Conservation (phyloP, 768 basidiomycete genomes). For the Macrolepiota fuliginosa region DNA sequence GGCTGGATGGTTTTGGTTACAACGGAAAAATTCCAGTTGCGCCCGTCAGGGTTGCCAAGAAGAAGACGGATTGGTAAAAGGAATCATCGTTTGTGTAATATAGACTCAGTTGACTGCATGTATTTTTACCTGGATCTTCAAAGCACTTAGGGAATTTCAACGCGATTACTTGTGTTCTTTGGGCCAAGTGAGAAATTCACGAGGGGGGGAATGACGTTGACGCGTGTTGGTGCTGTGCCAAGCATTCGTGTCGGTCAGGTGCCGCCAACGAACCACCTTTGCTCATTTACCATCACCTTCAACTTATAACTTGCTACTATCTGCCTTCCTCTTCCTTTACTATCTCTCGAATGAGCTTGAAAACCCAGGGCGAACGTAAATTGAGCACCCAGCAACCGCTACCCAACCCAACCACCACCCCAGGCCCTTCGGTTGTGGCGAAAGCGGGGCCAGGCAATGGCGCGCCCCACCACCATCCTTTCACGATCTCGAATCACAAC, state of each 20-base stretch:
- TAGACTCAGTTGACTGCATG: not conserved
- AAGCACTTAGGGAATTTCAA: not conserved
- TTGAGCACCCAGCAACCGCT: not conserved
- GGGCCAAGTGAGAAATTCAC: not conserved
- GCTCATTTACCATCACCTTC: constrained; percentile 6
- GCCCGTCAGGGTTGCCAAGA: constrained; percentile 30
- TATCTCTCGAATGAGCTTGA: constrained; percentile 10
- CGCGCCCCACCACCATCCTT: constrained; percentile 1
- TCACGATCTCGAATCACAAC: constrained; percentile 27
- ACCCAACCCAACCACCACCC: not conserved
- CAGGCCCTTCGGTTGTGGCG: not conserved
- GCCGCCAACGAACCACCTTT: constrained; percentile 1
- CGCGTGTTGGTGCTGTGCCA: not conserved
- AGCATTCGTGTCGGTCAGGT: constrained; percentile 8
- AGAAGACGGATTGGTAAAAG: constrained; percentile 74
- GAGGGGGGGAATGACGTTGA: constrained; percentile 1
- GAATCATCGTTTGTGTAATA: not conserved
- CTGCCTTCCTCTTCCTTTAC: not conserved
- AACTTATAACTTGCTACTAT: not conserved
- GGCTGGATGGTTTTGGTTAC: constrained; percentile 96
- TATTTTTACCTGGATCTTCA: constrained; percentile 5
- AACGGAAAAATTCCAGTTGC: constrained; percentile 70
- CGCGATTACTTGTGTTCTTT: not conserved
- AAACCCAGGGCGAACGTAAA: constrained; percentile 6
- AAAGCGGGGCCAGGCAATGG: constrained; percentile 6